phyloP scores from a whole-genome alignment of 2,329 filamentous ascomycete species.

The Cladosporium phlei region DNA sequence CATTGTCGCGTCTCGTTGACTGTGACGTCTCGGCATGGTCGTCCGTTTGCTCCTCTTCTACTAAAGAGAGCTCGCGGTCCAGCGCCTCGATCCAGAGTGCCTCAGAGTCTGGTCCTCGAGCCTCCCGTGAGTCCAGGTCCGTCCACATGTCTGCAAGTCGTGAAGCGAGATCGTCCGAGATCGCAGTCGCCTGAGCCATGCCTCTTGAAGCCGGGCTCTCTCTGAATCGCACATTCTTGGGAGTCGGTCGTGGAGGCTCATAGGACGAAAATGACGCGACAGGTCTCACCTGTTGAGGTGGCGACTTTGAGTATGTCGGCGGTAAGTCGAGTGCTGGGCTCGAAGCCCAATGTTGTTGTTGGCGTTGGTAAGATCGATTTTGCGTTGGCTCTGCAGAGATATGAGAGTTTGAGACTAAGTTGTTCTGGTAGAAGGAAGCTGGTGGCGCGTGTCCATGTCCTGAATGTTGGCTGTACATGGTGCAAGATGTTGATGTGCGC shows the following conservation, averaged over 20 bases:
- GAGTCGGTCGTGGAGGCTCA: constrained; percentile 1
- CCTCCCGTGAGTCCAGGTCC: constrained; percentile 1
- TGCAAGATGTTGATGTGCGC: not conserved
- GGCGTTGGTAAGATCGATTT: not conserved
- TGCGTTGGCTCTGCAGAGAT: not conserved
- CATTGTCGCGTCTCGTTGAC: not conserved
- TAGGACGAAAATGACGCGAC: not conserved
- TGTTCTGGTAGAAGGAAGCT: constrained; percentile 6
- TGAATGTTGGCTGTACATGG: constrained; percentile 6
- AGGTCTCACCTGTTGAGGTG: not conserved
- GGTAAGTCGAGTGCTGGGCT: not conserved
- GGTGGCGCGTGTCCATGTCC: constrained; percentile 3
- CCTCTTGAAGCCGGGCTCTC: not conserved
- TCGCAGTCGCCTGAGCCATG: no score
- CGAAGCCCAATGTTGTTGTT: not conserved
- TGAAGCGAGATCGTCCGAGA: not conserved
- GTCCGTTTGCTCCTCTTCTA: constrained; percentile 2
- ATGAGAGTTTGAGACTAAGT: constrained; percentile 2
- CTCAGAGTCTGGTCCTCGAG: not conserved
- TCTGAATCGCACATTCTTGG: constrained; percentile 1
- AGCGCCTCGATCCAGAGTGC: constrained; percentile 7
- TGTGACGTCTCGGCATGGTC: not conserved
- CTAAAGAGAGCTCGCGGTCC: constrained; percentile 7
- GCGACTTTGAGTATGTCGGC: not conserved
- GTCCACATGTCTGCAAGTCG: not conserved